phyloP scores from a whole-genome alignment of 305 asterid species.

The Fraxinus albicans region DNA sequence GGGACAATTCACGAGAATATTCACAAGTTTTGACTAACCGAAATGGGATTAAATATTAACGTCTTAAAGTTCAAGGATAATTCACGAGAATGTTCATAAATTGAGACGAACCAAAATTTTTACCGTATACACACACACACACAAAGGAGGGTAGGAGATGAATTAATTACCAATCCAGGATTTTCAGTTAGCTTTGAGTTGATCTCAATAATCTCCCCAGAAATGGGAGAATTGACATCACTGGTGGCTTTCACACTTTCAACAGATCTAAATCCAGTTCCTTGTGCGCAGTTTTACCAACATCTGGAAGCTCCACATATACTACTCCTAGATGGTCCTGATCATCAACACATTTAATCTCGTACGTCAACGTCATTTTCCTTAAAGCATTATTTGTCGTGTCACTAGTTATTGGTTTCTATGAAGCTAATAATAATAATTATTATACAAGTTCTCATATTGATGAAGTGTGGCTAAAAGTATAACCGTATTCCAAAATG shows the following conservation, averaged over 20 bases:
- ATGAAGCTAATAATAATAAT: not conserved
- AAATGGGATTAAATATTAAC: not conserved
- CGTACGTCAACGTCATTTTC: not conserved
- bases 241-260: constrained; percentile 97
- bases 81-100: not conserved
- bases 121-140: not conserved
- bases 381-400: not conserved
- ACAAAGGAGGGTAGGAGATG: not conserved
- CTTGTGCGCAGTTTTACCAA: constrained; percentile 53
- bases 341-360: not conserved
- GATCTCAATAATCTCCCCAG: constrained; percentile 79
- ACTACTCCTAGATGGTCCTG: constrained; percentile 91
- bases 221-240: constrained; percentile 81
- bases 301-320: constrained; percentile 83
- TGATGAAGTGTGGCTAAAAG: not conserved
- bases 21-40: too few relatives aligned
- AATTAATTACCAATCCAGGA: constrained; percentile 69
- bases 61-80: not conserved
- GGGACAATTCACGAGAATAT: too few relatives aligned
- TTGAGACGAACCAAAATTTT: not conserved
- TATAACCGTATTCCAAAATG: not conserved
- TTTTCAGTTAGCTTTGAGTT: constrained; percentile 60
- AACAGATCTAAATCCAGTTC: constrained; percentile 67
- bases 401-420: not conserved
- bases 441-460: not conserved